A percentile compares a stretch with the other conserved stretches of the same genome.
These are phyloP conservation scores for Spathaspora sp. DNA, from an alignment of 805 yeast species.

Conservation along the genomic window DNA sequence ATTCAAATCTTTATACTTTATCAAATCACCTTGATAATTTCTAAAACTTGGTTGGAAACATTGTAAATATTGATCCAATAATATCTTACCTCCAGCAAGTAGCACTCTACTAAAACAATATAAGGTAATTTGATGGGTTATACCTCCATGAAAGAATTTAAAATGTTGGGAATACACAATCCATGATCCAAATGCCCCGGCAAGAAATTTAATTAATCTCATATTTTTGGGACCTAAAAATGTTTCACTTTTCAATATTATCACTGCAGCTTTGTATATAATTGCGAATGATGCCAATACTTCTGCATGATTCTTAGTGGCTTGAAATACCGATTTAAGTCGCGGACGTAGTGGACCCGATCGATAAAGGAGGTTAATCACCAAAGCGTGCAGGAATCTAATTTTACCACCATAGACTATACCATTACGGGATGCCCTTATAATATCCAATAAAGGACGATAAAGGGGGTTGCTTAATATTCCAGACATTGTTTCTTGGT, in stretches of 20 bases:
- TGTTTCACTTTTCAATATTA: constrained; percentile 26
- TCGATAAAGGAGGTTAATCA: constrained; percentile 54
- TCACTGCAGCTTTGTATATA: constrained; percentile 42
- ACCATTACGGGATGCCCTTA: constrained; percentile 43
- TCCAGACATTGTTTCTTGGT: constrained; percentile 9
- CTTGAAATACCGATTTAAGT: constrained; percentile 42
- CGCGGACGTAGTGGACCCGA: constrained; percentile 48
- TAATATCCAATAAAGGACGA: constrained; percentile 30
- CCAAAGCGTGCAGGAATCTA: constrained; percentile 62
- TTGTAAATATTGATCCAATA: constrained; percentile 36
- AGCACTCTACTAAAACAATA: constrained; percentile 69
- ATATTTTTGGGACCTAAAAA: constrained; percentile 29
- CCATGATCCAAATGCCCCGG: constrained; percentile 42
- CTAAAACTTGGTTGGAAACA: constrained; percentile 31
- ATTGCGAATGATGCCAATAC: constrained; percentile 56
- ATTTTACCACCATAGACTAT: constrained; percentile 60
- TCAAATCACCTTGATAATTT: constrained; percentile 9
- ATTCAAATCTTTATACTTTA: constrained; percentile 21
- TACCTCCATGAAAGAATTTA: constrained; percentile 41
- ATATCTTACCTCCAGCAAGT: constrained; percentile 55
- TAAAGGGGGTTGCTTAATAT: constrained; percentile 22
- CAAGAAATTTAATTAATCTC: constrained; percentile 28
- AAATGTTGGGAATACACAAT: constrained; percentile 43
- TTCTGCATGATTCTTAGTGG: constrained; percentile 53
- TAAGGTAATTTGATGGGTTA: constrained; percentile 71